Base-by-base conservation (phyloP, 2,329 filamentous ascomycete species). In the Epichloe sylvatica region DNA sequence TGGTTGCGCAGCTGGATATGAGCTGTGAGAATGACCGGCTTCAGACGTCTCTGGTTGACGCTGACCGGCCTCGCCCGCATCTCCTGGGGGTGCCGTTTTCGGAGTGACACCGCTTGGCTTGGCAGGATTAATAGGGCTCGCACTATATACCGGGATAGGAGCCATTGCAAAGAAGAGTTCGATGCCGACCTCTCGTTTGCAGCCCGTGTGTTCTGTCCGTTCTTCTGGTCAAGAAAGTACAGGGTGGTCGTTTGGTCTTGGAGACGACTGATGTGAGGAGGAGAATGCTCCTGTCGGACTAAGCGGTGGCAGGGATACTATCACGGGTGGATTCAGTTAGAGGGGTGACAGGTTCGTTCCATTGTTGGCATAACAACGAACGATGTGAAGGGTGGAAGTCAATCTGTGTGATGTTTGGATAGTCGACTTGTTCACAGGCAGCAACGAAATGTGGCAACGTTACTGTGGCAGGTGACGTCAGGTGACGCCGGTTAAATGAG, bases 101-200 rank as follows among this genome's bases (percentile, higher is more conserved):
- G 74, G 70, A 19, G 73, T 75, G 40, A 65, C 59, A 34, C 68
- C 74, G 15, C 68, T 67, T 45, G 76, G 68, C 64, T 78, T 80
- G 51, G 72, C 66, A 37, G 75, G 72, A 57, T 69, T 75, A 62
- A 82, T 79, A 43, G 79, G 78, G 60, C 76, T 79, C 49, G 74
- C 63, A 36, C 71, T 74, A 63, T 80, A 78, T 40, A 81, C 72
- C 45, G 73, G 75, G 53, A 83, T 74, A n/a, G 77, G 72, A 45
- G 78, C 70, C 78, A 82, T 82, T n/a, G 44, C 67, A 59, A 15
- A 33, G 33, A 34, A 3, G 47, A 35, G 8, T 12, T 40, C 33
- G n/a, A 21, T 7, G n/a, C 19, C 37, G 36, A 40, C 21, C 17
- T 19, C 17, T 19, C 17, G 17, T 19, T 19, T 21, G 45, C 45